These are phyloP conservation scores for Globisporangium recalcitrans DNA, from an alignment of 352 stramenopile genomes.

Conservation along the genomic window DNA sequence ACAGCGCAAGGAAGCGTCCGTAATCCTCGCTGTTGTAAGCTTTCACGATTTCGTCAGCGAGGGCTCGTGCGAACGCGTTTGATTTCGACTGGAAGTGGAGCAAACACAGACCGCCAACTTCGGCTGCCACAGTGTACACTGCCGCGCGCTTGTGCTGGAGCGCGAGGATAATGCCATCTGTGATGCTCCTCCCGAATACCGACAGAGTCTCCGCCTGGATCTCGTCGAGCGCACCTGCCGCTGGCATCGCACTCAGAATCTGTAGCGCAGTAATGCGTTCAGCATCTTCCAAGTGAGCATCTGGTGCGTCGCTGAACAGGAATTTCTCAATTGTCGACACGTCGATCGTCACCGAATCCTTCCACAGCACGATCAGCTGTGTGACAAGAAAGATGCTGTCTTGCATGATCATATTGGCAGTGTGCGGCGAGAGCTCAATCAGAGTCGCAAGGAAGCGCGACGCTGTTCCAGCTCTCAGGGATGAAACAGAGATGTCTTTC, in stretches of 20 bases:
- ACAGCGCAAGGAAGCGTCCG: conserved; percentile 50
- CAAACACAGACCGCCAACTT: conserved; percentile 55
- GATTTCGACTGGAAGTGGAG: conserved; percentile 8
- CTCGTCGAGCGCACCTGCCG: conserved; percentile 22
- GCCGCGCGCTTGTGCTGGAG: conserved; percentile 40
- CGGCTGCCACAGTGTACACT: conserved; percentile 57
- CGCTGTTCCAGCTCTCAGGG: conserved; percentile 14
- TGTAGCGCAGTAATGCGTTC: conserved; percentile 55
- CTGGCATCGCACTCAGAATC: conserved; percentile 57
- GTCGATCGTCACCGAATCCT: conserved; percentile 37
- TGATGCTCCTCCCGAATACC: conserved; percentile 24
- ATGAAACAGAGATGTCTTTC: conserved; percentile 28
- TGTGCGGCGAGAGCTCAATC: conserved; percentile 50
- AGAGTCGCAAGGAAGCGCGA: conserved; percentile 56
- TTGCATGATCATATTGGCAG: conserved; percentile 49
- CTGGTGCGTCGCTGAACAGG: conserved; percentile 27
- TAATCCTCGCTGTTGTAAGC: conserved; percentile 65
- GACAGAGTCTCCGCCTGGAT: conserved; percentile 19
- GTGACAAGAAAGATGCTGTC: conserved; percentile 61
- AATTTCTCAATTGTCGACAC: conserved; percentile 30
- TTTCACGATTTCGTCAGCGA: conserved; percentile 37
- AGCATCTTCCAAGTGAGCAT: conserved; percentile 32
- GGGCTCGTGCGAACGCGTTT: conserved; percentile 26
- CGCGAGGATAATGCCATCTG: conserved; percentile 44
- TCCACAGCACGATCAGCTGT: conserved; percentile 54